Evolutionary conservation across 2,329 filamentous ascomycete species (phyloP).

Genomic region (Mariannaea elegans): DNA sequence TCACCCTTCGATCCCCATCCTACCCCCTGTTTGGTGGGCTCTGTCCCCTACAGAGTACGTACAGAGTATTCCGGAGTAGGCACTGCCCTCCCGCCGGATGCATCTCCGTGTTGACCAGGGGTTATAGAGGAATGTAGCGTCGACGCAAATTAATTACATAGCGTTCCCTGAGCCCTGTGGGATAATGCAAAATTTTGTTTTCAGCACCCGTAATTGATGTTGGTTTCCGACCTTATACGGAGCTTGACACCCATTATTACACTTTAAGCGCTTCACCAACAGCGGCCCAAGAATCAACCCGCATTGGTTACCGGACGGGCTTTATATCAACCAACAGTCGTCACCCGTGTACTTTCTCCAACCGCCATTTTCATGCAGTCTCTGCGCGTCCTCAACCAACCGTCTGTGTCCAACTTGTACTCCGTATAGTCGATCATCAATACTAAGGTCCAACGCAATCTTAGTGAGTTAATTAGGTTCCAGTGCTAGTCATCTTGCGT

Average conservation of each 20-base stretch:
- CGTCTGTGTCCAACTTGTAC: not conserved
- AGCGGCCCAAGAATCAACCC: not conserved
- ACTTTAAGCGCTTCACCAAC: not conserved
- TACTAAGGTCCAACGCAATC: not conserved
- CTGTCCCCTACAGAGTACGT: too few relatives aligned
- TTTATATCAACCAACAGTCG: constrained; percentile 3
- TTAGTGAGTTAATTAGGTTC: not conserved
- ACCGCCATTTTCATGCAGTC: constrained; percentile 11
- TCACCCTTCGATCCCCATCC: constrained; percentile 18
- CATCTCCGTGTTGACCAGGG: constrained; percentile 29
- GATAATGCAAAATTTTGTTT: not conserved
- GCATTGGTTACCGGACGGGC: not conserved
- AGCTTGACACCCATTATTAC: not conserved
- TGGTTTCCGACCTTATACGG: not conserved
- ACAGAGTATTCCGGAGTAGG: too few relatives aligned
- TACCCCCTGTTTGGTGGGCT: constrained; percentile 13
- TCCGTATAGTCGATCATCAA: constrained; percentile 2
- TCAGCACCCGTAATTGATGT: not conserved
- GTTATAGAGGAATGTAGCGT: constrained; percentile 13
- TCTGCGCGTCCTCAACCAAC: constrained; percentile 7
- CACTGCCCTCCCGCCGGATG: constrained; percentile 28
- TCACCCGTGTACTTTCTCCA: constrained; percentile 1
- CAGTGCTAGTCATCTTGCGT: too few relatives aligned
- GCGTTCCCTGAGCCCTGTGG: constrained; percentile 9
- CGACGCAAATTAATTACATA: constrained; percentile 8